Percentiles rank a stretch among this genome's conserved stretches.
phyloP scores from a whole-genome alignment of 768 basidiomycete species.

The Leccinellum albellum region DNA sequence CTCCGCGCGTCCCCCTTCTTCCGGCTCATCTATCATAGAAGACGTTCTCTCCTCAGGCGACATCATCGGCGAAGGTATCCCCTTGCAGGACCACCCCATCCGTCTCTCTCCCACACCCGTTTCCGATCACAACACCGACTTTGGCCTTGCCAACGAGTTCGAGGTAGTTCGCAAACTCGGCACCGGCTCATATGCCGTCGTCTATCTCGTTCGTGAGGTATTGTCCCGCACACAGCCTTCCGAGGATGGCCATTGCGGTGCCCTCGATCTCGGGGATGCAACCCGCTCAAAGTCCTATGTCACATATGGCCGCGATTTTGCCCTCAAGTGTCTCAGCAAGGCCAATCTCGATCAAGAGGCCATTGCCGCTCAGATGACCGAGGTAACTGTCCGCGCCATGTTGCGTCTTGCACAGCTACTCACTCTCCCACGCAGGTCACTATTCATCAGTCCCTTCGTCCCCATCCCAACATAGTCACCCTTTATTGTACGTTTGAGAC shows the following conservation, averaged over 20 bases:
- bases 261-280: conserved; percentile 50
- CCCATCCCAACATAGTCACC: conserved; percentile 93
- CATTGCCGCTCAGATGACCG: conserved; percentile 84
- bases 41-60: conserved; percentile 73
- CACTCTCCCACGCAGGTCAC: conserved; percentile 55
- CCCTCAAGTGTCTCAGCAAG: conserved; percentile 96
- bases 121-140: conserved; percentile 33
- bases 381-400: conserved; percentile 47
- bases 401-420: conserved; percentile 3
- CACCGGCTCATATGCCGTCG: conserved; percentile 88
- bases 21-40: conserved; percentile 31
- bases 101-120: conserved; percentile 46
- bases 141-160: conserved; percentile 61
- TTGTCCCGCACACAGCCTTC: conserved; percentile 37
- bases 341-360: conserved; percentile 88
- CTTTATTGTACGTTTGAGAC: conserved; percentile 93
- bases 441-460: conserved; percentile 88
- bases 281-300: conserved; percentile 33
- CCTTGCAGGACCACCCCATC: conserved; percentile 64
- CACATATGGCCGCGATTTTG: conserved; percentile 76
- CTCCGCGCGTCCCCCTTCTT: conserved; percentile 18
- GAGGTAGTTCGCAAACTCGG: conserved; percentile 85
- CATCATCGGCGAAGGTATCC: conserved; percentile 62
- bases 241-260: conserved; percentile 53
- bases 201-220: conserved; percentile 85